phyloP scores from a whole-genome alignment of 202 grass and related monocot species.

The Hordeum pubiflorum region DNA sequence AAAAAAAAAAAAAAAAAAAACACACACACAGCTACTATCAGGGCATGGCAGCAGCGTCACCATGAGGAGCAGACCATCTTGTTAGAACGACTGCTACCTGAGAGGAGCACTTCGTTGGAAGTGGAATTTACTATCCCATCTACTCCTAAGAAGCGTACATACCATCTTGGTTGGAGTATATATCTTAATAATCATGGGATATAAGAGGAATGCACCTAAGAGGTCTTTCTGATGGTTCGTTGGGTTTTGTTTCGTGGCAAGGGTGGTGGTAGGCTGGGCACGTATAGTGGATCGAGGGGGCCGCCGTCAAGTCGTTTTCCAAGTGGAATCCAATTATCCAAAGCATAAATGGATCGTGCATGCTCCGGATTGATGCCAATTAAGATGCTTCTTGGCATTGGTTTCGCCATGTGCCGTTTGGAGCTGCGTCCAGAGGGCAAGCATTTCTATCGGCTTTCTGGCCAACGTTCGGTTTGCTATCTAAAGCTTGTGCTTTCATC shows the following conservation, averaged over 20 bases:
- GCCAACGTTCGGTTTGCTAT: not conserved
- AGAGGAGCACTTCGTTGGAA: too few species aligned
- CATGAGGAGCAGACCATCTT: too few species aligned
- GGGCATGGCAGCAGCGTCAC: not conserved
- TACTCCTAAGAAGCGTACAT: too few species aligned
- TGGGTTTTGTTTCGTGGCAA: not conserved
- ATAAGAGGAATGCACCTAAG: not conserved
- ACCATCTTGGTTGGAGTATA: too few species aligned
- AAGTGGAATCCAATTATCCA: conserved; percentile 26
- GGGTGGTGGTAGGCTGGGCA: not conserved
- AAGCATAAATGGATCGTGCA: not conserved
- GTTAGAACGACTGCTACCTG: too few species aligned
- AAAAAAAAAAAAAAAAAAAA: too few species aligned
- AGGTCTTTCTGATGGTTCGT: not conserved
- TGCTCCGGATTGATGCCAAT: not conserved
- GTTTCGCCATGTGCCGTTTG: conserved; percentile 3
- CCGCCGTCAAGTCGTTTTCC: conserved; percentile 29
- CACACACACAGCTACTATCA: not conserved
- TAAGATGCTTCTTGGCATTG: not conserved
- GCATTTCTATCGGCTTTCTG: conserved; percentile 5
- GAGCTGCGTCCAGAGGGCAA: conserved; percentile 1
- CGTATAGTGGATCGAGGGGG: not conserved
- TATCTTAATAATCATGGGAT: too few species aligned
- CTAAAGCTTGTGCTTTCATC: not conserved
- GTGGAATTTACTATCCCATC: too few species aligned